Conservation (phyloP, 2,329 filamentous ascomycete species). For the Aspergillus tanneri region DNA sequence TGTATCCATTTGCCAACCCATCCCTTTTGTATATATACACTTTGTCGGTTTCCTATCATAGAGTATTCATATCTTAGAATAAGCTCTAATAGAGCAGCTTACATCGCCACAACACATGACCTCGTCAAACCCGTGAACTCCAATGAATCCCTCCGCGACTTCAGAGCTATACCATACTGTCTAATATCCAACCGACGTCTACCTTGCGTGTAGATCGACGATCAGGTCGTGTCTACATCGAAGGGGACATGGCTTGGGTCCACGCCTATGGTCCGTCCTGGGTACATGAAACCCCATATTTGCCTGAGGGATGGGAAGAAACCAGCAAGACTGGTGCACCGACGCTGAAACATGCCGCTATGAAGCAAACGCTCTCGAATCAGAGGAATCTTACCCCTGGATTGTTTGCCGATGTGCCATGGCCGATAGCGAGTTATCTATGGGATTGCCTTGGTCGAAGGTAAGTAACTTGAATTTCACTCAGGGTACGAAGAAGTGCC, state of each 20-base stretch:
- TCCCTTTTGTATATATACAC: no score
- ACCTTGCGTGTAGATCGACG: constrained; percentile 7
- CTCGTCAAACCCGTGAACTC: no score
- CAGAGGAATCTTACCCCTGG: constrained; percentile 37
- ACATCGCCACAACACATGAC: no score
- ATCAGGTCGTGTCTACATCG: constrained; percentile 19
- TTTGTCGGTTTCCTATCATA: no score
- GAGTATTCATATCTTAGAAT: no score
- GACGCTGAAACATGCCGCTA: constrained; percentile 37
- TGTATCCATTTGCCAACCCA: no score
- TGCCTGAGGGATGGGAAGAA: constrained; percentile 29
- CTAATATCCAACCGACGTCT: not conserved
- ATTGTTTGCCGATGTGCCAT: constrained; percentile 41
- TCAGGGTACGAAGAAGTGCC: no score
- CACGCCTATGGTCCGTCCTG: constrained; percentile 32
- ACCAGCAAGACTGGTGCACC: constrained; percentile 28
- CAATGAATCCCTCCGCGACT: no score
- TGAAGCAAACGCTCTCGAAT: constrained; percentile 33
- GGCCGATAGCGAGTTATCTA: constrained; percentile 40
- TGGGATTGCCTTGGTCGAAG: constrained; percentile 39
- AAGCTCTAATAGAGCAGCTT: no score
- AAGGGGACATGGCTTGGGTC: constrained; percentile 5
- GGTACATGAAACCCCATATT: constrained; percentile 41
- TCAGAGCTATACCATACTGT: no score
- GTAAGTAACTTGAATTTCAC: constrained; percentile 25